Conservation (phyloP, 768 basidiomycete genomes). For the Lactarius trivialis region DNA sequence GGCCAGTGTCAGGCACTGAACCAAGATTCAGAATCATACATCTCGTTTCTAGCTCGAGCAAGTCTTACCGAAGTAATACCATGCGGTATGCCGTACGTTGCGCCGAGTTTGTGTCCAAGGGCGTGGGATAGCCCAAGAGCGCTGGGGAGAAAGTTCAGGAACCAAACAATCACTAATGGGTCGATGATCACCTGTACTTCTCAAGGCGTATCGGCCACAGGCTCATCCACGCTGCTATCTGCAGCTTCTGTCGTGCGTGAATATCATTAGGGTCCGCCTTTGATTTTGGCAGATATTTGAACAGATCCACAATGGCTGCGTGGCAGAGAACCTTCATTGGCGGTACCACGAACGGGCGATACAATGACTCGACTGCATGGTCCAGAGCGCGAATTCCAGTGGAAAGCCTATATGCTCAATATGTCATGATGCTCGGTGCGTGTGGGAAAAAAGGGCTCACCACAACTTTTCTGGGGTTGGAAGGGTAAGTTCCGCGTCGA, state of each 20-base stretch:
- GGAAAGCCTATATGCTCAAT: constrained; percentile 48
- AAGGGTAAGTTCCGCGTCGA: constrained; percentile 70
- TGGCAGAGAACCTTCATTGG: constrained; percentile 62
- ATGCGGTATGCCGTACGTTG: constrained; percentile 69
- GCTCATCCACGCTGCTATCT: constrained; percentile 77
- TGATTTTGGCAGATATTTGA: constrained; percentile 62
- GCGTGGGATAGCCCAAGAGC: constrained; percentile 70
- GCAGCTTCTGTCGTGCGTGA: constrained; percentile 57
- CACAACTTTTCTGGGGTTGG: constrained; percentile 70
- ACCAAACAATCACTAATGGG: neutral
- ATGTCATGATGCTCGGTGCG: neutral
- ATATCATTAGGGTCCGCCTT: constrained; percentile 53
- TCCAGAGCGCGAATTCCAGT: constrained; percentile 75
- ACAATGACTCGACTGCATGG: constrained; percentile 68
- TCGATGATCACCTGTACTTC: constrained; percentile 40
- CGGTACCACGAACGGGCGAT: constrained; percentile 46
- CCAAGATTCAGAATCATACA: neutral
- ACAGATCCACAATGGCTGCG: constrained; percentile 61
- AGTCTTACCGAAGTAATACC: constrained; percentile 71
- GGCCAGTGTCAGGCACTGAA: constrained; percentile 64
- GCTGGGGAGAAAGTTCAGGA: constrained; percentile 29
- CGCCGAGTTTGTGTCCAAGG: constrained; percentile 68
- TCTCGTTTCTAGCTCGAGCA: neutral
- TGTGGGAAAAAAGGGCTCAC: constrained; percentile 33
- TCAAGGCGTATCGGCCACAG: constrained; percentile 59